Evolutionary conservation across 345 rosid genomes (phyloP), one percentile per base, ranked within the genome.

Genomic region (Passiflora organensis): DNA sequence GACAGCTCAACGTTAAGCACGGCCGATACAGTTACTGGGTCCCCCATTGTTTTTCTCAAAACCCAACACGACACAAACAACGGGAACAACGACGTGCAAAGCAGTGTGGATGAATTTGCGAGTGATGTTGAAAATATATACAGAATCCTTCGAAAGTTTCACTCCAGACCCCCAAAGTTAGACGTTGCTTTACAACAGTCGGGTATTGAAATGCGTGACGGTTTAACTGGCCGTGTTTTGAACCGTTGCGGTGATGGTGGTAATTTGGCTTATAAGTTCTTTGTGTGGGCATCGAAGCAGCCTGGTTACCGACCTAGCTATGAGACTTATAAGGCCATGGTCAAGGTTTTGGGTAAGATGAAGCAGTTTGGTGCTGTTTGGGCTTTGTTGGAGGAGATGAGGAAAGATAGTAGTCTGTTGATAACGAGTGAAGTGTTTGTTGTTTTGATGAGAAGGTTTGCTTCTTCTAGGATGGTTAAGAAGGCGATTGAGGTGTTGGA

Each of bases 241-340:
- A 84, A 75, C 69, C 95, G 99, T 13, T 93, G 96, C 12, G 95
- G 99, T 0, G 94, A 89, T 62, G 96, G 89, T 0, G 95, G 99
- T 59, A 86, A 66, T 75, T 66, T 93, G 23, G 99, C 91, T 37
- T 89, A 86, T 61, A 80, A 70, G 51, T 89, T 84, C 77, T 89
- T 80, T 58, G 78, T 72, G 2, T 86, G 96, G 96, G 94, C 91
- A 1, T 79, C 90, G 41, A 86, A 84, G 68, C 99, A 77, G 61
- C 87, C 95, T 0, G 79, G 85, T 11, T 86, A 81, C 48, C 64
- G 64, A 51, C 94, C 82, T 53, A 82, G 80, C 53, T 82, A 76
- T 5, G 84, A 89, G 45, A 78, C 76, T 5, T 93, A 82, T 69
- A 86, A 74, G 53, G 82, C 94, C 0, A 80, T 93, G 94, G 66